Base-by-base conservation (phyloP, 192 early-diverging fungal genomes). In the Rhizophagus clarus region DNA sequence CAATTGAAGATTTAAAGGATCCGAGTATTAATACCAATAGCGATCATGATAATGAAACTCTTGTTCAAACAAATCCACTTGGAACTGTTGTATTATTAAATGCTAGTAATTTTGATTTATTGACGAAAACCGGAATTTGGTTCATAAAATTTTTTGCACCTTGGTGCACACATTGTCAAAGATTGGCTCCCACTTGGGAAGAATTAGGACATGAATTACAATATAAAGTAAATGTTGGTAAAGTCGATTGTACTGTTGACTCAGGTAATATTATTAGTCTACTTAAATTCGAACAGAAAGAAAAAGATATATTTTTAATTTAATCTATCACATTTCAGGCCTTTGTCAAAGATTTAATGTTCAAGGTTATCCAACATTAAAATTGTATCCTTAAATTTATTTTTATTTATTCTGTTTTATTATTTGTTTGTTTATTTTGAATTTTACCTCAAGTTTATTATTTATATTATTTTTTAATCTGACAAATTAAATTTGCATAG, bases 101-200 rank as follows among this genome's bases (percentile, higher is more conserved):
- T 66, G 56, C 72, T 28, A 85, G 81, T 74, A 89, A 83, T 83
- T 92, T 91, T 83, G 84, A 85, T 12, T 75, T 83, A 61, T 74
- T 82, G 68, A 89, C 89, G 15, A 85, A 88, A 20, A 81, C 83
- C 17, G 90, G 89, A 0, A 92, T 92, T 17, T 97, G 96, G 96
- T 93, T 97, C 76, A 79, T 97, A 40, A 89, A 95, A 84, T 96
- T 96, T 84, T 95, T 93, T 84, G 94, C 96, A 24, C 96, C 96
- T 11, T 96, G 94, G 94, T 96, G 95, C 81, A 83, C 88, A 26
- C 96, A 97, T 83, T 98, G 97, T 88, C 89, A 96, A 85, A 84
- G 87, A 2, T 89, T 98, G 81, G 93, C 92, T 8, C 96, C 96
- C 0, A 86, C 88, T 24, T 97, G 94, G 90, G 89, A 89, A 11